phyloP scores from a whole-genome alignment of 345 rosid species.

The Passiflora organensis region DNA sequence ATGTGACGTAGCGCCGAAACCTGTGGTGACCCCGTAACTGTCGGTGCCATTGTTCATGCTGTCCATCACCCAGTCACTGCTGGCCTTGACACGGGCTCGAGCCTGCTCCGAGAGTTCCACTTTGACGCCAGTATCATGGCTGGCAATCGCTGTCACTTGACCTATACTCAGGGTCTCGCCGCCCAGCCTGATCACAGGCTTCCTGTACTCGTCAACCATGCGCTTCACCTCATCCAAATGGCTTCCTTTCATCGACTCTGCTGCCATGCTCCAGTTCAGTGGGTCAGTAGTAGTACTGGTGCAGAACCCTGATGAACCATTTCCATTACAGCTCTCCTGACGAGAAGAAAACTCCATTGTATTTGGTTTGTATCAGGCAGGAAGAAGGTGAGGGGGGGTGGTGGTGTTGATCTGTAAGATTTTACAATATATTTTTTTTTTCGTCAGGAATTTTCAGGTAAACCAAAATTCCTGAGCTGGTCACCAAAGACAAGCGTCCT shows the following conservation, averaged over 20 bases:
- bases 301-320: neutral
- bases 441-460: constrained; percentile 8
- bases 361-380: too few species aligned
- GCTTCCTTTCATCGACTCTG: constrained; percentile 71
- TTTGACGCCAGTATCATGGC: constrained; percentile 6
- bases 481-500: constrained; percentile 3
- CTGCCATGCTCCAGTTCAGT: constrained; percentile 57
- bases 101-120: constrained; percentile 22
- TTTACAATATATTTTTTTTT: neutral
- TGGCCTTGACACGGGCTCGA: constrained; percentile 13
- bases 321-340: neutral
- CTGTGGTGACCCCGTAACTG: constrained; percentile 28
- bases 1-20: constrained; percentile 27
- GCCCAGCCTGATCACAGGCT: constrained; percentile 49
- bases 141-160: constrained; percentile 60
- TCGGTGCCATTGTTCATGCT: constrained; percentile 24
- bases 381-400: too few species aligned
- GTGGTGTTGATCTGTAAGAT: too few species aligned
- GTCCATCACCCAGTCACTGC: constrained; percentile 28
- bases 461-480: constrained; percentile 20
- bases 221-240: constrained; percentile 75
- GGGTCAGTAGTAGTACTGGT: constrained; percentile 59
- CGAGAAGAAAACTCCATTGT: constrained; percentile 6
- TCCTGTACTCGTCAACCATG: constrained; percentile 65
- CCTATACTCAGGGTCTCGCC: constrained; percentile 70